These are phyloP conservation scores for Trypanosoma theileri DNA, from an alignment of 208 protist species.

Conservation along the genomic window DNA sequence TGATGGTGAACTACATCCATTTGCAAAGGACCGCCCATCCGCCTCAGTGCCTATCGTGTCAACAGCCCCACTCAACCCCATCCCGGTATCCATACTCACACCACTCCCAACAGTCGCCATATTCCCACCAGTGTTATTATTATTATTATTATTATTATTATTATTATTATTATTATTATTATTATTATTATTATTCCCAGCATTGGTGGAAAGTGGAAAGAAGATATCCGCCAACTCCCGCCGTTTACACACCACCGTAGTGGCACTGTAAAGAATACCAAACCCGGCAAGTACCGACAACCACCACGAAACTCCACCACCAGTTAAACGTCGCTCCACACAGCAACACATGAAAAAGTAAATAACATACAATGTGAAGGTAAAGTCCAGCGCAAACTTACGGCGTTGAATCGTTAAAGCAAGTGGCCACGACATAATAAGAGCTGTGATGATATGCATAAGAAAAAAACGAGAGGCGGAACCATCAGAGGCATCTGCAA, in stretches of 20 bases:
- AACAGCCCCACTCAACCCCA: neutral
- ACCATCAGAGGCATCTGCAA: constrained; percentile 17
- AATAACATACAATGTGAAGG: constrained; percentile 63
- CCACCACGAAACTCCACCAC: constrained; percentile 63
- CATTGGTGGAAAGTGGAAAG: neutral
- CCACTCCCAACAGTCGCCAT: neutral
- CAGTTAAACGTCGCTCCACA: constrained; percentile 34
- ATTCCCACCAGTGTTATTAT: neutral
- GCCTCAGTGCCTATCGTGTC: neutral
- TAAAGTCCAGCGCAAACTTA: constrained; percentile 82
- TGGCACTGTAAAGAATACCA: constrained; percentile 40
- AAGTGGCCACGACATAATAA: constrained; percentile 51
- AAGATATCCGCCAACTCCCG: constrained; percentile 77
- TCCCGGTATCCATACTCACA: neutral
- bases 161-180: constrained; percentile 1
- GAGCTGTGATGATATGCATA: constrained; percentile 58
- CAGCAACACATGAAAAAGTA: constrained; percentile 62
- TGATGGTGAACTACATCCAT: constrained; percentile 2
- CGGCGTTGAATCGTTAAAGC: constrained; percentile 66
- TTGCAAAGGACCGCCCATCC: neutral
- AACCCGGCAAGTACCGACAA: constrained; percentile 27
- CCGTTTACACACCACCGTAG: constrained; percentile 48
- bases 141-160: neutral
- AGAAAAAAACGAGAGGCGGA: constrained; percentile 49
- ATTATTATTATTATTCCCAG: neutral